Percentiles rank a stretch among this genome's conserved stretches.
These are phyloP conservation scores for Musa itinerans DNA, from an alignment of 176 grass and related monocot species.

Conservation along the genomic window DNA sequence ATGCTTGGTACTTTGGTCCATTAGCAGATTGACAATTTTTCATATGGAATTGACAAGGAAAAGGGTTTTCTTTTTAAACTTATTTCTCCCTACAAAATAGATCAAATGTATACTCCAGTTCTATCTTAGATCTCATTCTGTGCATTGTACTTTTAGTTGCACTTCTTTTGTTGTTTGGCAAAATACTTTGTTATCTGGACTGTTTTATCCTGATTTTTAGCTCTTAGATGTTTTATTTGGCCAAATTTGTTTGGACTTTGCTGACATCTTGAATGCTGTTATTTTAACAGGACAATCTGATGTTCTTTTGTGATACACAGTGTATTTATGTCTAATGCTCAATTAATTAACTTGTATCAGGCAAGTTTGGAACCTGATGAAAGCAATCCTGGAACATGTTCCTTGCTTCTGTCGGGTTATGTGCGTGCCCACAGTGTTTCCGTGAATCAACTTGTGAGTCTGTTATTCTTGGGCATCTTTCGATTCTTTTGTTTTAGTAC, in stretches of 20 bases:
- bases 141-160: too few species aligned
- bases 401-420: conserved; percentile 78
- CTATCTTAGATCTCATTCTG: too few species aligned
- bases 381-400: conserved; percentile 49
- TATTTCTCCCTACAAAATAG: too few species aligned
- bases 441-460: conserved; percentile 83
- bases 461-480: neutral
- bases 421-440: conserved; percentile 71
- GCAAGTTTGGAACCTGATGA: conserved; percentile 37
- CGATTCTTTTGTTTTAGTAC: neutral
- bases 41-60: too few species aligned
- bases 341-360: conserved; percentile 30
- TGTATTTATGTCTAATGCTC: conserved; percentile 7
- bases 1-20: too few species aligned
- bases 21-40: too few species aligned
- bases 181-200: too few species aligned
- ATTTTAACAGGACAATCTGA: neutral
- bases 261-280: neutral
- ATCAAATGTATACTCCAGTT: too few species aligned
- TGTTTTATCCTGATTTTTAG: too few species aligned
- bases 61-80: too few species aligned
- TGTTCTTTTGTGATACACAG: neutral
- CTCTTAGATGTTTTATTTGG: neutral
- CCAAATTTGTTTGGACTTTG: neutral
- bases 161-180: too few species aligned